Percentiles rank a stretch among this genome's conserved stretches.
phyloP scores from a whole-genome alignment of 345 rosid species.

The Limnanthes douglasii region DNA sequence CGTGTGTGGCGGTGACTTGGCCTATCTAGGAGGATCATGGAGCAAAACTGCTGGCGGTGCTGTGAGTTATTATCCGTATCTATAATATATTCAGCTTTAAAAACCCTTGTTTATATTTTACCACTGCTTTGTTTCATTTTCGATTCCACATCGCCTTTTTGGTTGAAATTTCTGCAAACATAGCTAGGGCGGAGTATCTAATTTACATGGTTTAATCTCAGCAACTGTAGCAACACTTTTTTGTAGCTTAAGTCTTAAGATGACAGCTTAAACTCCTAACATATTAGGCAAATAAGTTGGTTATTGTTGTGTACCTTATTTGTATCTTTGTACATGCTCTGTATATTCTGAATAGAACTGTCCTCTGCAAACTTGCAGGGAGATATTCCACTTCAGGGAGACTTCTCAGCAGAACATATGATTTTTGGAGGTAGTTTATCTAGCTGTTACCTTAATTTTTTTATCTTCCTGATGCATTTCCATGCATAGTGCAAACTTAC shows the following conservation, averaged over 20 bases:
- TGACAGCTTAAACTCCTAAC: background rate
- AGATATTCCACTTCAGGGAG: constrained; percentile 90
- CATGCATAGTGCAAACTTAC: too few species aligned
- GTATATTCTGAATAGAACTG: background rate
- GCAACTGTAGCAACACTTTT: background rate
- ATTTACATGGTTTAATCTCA: background rate
- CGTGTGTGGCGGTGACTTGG: constrained; percentile 75
- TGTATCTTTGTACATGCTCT: background rate
- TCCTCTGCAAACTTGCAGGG: constrained; percentile 66
- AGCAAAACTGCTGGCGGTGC: constrained; percentile 82
- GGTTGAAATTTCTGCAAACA: background rate
- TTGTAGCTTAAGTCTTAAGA: background rate
- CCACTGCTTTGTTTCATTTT: background rate
- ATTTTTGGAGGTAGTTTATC: constrained; percentile 89
- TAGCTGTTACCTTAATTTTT: too few species aligned
- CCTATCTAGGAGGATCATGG: constrained; percentile 92
- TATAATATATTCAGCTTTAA: background rate
- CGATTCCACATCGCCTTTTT: constrained; percentile 1
- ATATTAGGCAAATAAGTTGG: background rate
- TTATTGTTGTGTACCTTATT: constrained; percentile 3
- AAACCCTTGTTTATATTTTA: background rate
- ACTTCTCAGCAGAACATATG: constrained; percentile 92
- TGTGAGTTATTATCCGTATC: constrained; percentile 27
- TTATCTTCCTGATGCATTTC: too few species aligned
- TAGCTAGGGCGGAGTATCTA: background rate